Evolutionary conservation across 768 basidiomycete genomes (phyloP), one percentile per base, ranked within the genome.

Genomic region (Amanita fuliginea): DNA sequence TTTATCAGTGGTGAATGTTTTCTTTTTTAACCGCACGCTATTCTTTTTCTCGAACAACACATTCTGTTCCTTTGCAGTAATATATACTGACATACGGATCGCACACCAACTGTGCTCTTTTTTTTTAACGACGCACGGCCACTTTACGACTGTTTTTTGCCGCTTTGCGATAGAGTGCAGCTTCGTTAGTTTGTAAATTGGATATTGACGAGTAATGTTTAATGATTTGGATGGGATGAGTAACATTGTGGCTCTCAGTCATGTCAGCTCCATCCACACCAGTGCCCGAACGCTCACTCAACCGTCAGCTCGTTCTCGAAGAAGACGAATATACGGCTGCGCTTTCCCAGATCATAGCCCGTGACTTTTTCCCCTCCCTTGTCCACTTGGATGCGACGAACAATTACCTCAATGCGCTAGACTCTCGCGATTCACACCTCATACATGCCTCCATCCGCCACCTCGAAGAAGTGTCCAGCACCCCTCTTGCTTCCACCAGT

Each of bases 351-450:
- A 97, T 98, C 59, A 98, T 98, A 59, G 86, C 89, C 34, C 83
- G 96, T 43, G 95, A 98, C 67, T 99, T 99, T 75, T 99, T 98
- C 60, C 96, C 96, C 0, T 90, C 90, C 10, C 77, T 98, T 8
- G 80, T 84, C 14, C 88, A 90, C 57, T 75, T 95, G 22, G 88
- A 94, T 57, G 87, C 90, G 16, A 87, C 89, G 28, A 91, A 94
- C 62, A 75, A 73, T 51, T 92, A 93, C 65, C 77, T 95, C 19
- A 81, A 86, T 53, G 91, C 91, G 3, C 67, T 91, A 35, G 74
- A 76, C 39, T 72, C 80, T n/a, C 71, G 81, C 53, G 89, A 96
- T 63, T 80, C 86, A 1, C 68, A 76, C 49, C 76, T 85, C n/a
- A 82, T 94, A 49, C 72, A 77, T 40, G 77, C 81, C 0, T 84